Conservation (phyloP, 2,329 filamentous ascomycete genomes). For the Paecilomyces fulvus region DNA sequence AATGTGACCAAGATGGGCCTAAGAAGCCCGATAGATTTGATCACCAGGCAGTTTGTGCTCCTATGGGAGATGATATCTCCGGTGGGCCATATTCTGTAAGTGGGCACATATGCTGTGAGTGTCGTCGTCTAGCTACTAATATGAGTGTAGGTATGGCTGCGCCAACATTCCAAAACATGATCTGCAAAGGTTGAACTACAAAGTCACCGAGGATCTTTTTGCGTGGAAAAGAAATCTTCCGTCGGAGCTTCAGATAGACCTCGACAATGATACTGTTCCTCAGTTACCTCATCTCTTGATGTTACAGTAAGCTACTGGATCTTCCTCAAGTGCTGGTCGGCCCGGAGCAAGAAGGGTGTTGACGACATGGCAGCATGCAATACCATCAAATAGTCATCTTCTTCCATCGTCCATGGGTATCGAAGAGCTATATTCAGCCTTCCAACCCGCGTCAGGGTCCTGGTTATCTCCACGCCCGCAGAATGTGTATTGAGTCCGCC, state of each 20-base stretch:
- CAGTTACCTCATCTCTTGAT: conserved; percentile 34
- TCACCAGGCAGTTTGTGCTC: conserved; percentile 30
- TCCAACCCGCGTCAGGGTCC: conserved; percentile 33
- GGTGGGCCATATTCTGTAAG: conserved; percentile 34
- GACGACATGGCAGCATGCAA: conserved; percentile 25
- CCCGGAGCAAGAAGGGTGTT: background rate
- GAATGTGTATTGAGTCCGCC: conserved; percentile 36
- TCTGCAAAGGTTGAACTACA: conserved; percentile 26
- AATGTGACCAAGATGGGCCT: conserved; percentile 12
- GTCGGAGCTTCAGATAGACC: conserved; percentile 26
- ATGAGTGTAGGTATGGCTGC: conserved; percentile 23
- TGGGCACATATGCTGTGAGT: conserved; percentile 3
- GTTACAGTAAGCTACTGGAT: conserved; percentile 24
- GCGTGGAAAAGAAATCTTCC: conserved; percentile 35
- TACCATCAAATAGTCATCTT: conserved; percentile 38
- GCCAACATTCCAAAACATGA: conserved; percentile 31
- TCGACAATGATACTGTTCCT: conserved; percentile 23
- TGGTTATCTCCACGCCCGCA: conserved; percentile 36
- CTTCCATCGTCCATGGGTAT: conserved; percentile 38
- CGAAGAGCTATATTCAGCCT: conserved; percentile 35
- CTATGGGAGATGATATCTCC: conserved; percentile 38
- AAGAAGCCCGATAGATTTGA: conserved; percentile 24
- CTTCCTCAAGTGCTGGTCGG: background rate
- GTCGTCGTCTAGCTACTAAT: conserved; percentile 5
- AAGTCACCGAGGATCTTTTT: conserved; percentile 30